Evolutionary conservation across 805 yeast species (phyloP).

Genomic region (Candida dajiaensis): DNA sequence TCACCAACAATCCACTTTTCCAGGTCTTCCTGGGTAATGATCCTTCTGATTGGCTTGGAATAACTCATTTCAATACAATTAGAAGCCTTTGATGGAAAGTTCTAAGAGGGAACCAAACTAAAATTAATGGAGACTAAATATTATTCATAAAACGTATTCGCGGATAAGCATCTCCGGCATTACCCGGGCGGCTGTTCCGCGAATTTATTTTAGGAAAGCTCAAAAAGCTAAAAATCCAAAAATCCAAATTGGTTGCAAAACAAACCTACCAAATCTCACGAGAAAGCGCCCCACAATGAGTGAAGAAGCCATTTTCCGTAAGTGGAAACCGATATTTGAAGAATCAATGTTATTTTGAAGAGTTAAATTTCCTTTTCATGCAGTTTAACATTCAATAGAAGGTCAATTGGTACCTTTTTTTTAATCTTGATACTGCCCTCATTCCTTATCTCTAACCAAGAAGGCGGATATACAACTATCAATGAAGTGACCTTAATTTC

Average conservation of each 20-base stretch:
- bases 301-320: constrained; percentile 38
- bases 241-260: neutral
- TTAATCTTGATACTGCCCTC: neutral
- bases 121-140: no score
- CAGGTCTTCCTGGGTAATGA: constrained; percentile 55
- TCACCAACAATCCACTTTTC: constrained; percentile 48
- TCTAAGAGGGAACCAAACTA: no score
- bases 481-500: neutral
- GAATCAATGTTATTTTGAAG: neutral
- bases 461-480: neutral
- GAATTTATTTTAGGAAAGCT: neutral
- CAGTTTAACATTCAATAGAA: neutral
- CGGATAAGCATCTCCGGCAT: neutral
- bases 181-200: neutral
- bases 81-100: no score
- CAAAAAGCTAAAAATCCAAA: neutral
- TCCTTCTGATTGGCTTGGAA: constrained; percentile 36
- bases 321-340: constrained; percentile 8
- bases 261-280: neutral
- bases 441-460: neutral
- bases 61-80: neutral
- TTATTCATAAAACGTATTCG: neutral
- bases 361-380: neutral
- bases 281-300: neutral
- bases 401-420: neutral